Conservation (phyloP, 2,329 filamentous ascomycete species). For the Pleomassaria siparia region DNA sequence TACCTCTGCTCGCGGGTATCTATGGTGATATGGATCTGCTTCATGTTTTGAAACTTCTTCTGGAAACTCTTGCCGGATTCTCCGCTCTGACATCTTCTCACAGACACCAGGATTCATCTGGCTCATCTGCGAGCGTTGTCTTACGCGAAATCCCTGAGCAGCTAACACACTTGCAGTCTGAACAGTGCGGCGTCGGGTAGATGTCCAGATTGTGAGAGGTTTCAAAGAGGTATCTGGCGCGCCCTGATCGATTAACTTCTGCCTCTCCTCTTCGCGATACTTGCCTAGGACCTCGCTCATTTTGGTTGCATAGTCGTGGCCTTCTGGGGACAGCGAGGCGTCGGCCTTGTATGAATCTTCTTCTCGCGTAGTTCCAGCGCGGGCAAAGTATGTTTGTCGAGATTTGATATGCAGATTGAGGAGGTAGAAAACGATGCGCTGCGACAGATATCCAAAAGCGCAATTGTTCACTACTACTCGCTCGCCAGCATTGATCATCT, state of each 20-base stretch:
- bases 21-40: slow-evolving; percentile 92
- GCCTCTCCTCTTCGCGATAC: slow-evolving; percentile 80
- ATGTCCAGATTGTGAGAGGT: slow-evolving; percentile 90
- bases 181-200: slow-evolving; percentile 83
- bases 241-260: slow-evolving; percentile 67
- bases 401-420: slow-evolving; percentile 97
- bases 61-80: slow-evolving; percentile 79
- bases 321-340: slow-evolving; percentile 77
- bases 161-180: slow-evolving; percentile 86
- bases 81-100: slow-evolving; percentile 84
- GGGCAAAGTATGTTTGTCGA: slow-evolving; percentile 87
- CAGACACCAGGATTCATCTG: slow-evolving; percentile 96
- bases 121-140: slow-evolving; percentile 93
- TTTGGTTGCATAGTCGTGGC: slow-evolving; percentile 70
- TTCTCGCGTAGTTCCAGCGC: slow-evolving; percentile 81
- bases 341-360: slow-evolving; percentile 93
- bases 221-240: slow-evolving; percentile 70
- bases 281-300: slow-evolving; percentile 75
- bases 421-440: slow-evolving; percentile 97
- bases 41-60: slow-evolving; percentile 94
- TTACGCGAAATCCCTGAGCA: slow-evolving; percentile 77
- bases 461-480: slow-evolving; percentile 96
- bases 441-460: slow-evolving; percentile 93
- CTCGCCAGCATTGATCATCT: slow-evolving; percentile 97
- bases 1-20: slow-evolving; percentile 92